Evolutionary conservation across 148 eudicot species (phyloP), one percentile per base, ranked within the genome.

Genomic region (Amaranthus hypochondriacus): DNA sequence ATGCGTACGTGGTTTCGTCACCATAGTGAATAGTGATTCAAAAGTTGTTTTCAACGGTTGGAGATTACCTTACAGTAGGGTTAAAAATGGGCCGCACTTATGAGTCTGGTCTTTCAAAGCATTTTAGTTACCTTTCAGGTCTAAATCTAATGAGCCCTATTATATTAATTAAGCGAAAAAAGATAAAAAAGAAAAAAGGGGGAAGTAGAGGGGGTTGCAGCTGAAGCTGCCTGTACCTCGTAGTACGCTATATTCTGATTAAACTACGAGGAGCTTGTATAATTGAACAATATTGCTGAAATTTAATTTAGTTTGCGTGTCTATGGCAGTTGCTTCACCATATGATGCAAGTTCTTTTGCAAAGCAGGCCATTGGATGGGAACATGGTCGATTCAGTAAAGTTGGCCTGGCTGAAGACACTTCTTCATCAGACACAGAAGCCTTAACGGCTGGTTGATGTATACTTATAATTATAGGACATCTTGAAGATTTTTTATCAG

Each of bases 361-460:
- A 71, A 52, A 68, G 70, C 68, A 71, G 82, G 79, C 82, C 82
- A 14, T 75, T 44, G 75, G 62, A 65, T 70, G 72, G 62, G 66
- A 69, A 68, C 54, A 58, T 64, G 73, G 72, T 69, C 73, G 54
- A 71, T 72, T 69, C 48, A 69, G 7, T 58, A 48, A 48, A 65
- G 75, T 70, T 56, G 82, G 82, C 68, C 47, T 61, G 62, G 75
- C 74, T 57, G 68, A 75, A 50, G 79, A 72, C 69, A 48, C 54
- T 71, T 39, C 50, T 66, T 48, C 79, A 39, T 80, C 58, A 72
- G 7, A 15, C 46, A 67, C 70, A 42, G 70, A 75, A 6, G 76
- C 79, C 48, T 79, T 63, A 75, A 67, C 70, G 65, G 82, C 68
- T 75, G 53, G 51, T 70, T 75, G 78, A 69, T 75, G 75, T 74